Conservation (phyloP, 768 basidiomycete species). For the Mycena chlorophos region DNA sequence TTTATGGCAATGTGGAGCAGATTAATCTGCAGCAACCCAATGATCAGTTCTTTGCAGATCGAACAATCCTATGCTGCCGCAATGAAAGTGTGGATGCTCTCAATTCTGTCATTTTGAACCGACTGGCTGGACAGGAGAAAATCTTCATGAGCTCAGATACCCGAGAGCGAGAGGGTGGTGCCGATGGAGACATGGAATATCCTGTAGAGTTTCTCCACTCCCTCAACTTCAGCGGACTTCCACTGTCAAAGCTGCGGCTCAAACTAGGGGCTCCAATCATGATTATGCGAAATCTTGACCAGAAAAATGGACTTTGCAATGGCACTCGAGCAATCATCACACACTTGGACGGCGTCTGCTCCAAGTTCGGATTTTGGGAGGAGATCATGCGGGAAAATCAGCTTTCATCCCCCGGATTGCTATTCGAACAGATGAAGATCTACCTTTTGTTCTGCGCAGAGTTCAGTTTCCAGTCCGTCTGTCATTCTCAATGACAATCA, state of each 20-base stretch:
- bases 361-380: conserved; percentile 32
- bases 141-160: conserved; percentile 31
- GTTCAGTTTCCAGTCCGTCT: conserved; percentile 45
- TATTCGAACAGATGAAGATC: conserved; percentile 18
- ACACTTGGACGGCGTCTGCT: conserved; percentile 28
- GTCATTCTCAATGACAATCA: conserved; percentile 46
- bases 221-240: conserved; percentile 33
- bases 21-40: not conserved
- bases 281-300: conserved; percentile 40
- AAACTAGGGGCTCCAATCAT: conserved; percentile 38
- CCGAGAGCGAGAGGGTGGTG: conserved; percentile 24
- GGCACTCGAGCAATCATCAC: conserved; percentile 34
- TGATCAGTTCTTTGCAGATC: conserved; percentile 34
- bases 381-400: conserved; percentile 30
- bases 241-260: conserved; percentile 29
- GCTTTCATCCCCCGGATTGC: conserved; percentile 37
- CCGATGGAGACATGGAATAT: conserved; percentile 19
- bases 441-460: conserved; percentile 28
- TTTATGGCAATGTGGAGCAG: not conserved
- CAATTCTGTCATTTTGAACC: conserved; percentile 27
- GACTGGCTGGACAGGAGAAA: conserved; percentile 25
- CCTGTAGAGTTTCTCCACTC: conserved; percentile 34
- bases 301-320: conserved; percentile 35
- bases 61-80: conserved; percentile 34
- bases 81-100: conserved; percentile 39